phyloP scores from a whole-genome alignment of 805 yeast genomes.

The Candida parachauliodes region DNA sequence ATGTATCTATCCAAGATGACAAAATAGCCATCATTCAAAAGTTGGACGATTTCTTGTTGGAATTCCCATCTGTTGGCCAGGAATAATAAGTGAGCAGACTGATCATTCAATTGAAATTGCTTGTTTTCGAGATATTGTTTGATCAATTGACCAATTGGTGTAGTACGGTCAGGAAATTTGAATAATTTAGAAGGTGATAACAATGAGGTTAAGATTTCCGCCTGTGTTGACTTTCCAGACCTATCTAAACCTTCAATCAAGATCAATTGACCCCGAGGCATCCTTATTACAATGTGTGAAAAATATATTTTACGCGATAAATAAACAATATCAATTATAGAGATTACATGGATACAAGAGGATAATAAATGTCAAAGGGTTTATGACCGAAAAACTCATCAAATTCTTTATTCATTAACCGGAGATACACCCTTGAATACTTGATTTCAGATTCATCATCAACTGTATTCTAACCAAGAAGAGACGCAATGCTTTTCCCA shows the following conservation, averaged over 20 bases:
- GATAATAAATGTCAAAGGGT: conserved; percentile 34
- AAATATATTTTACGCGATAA: not conserved
- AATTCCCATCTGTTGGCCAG: conserved; percentile 95
- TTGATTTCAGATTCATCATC: conserved; percentile 13
- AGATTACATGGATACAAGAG: not conserved
- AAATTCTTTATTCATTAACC: conserved; percentile 38
- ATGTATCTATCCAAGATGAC: conserved; percentile 83
- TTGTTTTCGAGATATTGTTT: conserved; percentile 63
- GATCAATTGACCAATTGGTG: conserved; percentile 76
- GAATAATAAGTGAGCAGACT: conserved; percentile 82
- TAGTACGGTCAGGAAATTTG: conserved; percentile 87
- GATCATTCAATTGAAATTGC: conserved; percentile 55
- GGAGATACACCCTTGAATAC: conserved; percentile 48
- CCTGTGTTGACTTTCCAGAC: conserved; percentile 91
- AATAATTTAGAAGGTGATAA: conserved; percentile 37
- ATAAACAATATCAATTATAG: not conserved
- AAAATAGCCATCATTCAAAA: conserved; percentile 49
- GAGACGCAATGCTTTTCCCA: conserved; percentile 8
- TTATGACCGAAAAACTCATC: conserved; percentile 51
- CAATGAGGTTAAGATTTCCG: conserved; percentile 27
- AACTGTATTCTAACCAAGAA: conserved; percentile 2
- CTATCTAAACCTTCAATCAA: conserved; percentile 92
- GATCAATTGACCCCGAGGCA: conserved; percentile 65
- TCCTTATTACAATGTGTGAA: not conserved
- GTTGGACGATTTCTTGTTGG: conserved; percentile 40